These are phyloP conservation scores for Fusarium secorum DNA, from an alignment of 2,329 filamentous ascomycete species.

Conservation along the genomic window DNA sequence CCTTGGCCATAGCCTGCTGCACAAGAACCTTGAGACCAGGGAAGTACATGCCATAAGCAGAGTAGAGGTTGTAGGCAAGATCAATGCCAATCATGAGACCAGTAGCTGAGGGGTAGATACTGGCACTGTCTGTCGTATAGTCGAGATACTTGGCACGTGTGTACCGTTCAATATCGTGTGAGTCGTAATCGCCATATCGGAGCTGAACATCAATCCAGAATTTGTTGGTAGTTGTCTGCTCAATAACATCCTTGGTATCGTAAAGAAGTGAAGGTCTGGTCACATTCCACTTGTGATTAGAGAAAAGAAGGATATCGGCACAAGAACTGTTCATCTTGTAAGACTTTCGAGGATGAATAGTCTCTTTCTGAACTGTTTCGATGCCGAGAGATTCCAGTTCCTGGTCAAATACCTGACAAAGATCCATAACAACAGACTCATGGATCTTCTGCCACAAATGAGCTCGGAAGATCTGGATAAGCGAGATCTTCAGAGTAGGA, in stretches of 20 bases:
- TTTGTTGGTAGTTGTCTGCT: conserved; percentile 94
- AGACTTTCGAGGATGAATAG: conserved; percentile 97
- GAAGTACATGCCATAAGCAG: conserved; percentile 98
- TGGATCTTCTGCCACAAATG: conserved; percentile 99
- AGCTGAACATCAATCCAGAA: conserved; percentile 99
- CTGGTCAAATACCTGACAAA: conserved; percentile 98
- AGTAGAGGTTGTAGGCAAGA: conserved; percentile 97
- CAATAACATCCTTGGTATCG: conserved; percentile 95
- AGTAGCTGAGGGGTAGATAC: conserved; percentile 96
- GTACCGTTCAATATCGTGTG: conserved; percentile 97
- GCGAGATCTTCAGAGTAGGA: conserved; percentile 93
- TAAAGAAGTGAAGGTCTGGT: conserved; percentile 91
- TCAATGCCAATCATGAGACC: conserved; percentile 98
- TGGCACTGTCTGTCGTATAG: conserved; percentile 98
- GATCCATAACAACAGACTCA: conserved; percentile 97
- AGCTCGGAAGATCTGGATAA: conserved; percentile 99
- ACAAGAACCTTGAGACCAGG: conserved; percentile 93
- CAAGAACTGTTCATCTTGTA: conserved; percentile 99
- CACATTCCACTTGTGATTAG: conserved; percentile 98
- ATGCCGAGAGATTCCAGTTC: conserved; percentile 95
- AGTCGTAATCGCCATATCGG: conserved; percentile 97
- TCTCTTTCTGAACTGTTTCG: conserved; percentile 98
- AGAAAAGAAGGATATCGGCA: conserved; percentile 95
- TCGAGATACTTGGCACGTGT: conserved; percentile 97
- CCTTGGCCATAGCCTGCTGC: conserved; percentile 98